Base-by-base conservation (phyloP, 345 rosid genomes). In the Eucalyptus sp. region DNA sequence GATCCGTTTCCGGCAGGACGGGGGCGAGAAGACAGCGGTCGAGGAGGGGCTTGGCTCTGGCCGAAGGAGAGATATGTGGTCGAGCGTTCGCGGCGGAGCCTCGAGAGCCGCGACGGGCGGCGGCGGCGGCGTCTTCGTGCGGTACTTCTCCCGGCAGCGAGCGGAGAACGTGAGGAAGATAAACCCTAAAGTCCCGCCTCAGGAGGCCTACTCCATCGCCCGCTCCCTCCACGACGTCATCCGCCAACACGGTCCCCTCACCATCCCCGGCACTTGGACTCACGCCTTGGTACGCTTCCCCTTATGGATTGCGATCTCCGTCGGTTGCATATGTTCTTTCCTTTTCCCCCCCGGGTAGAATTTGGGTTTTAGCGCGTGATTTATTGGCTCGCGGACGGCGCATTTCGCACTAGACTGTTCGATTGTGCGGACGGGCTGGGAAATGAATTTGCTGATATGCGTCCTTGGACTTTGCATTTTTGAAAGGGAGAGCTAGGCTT, bases 161-260 rank as follows among this genome's bases (percentile, higher is more conserved):
- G 94, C 98, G 31, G 98, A 96, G 87, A 95, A 97, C 89, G 97
- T 97, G 31, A 90, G 98, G 91, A 98, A 96, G 93, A 96, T 97
- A 92, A 98, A 95, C 93, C 99, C 99, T 24, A 97, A 95, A 83
- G 97, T 97, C 79, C 96, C 99, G 33, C 93, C 94, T n/a, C 97
- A 94, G 50, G 97, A 98, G 89, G 99, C 99, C 86, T 91, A 92
- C 86, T 89, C 94, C 88, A 96, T 98, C 44, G 93, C 99, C 46
- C 92, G 92, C 17, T 93, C 94, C 86, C 95, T 98, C 52, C 96
- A 98, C 91, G 91, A 87, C 15, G 89, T 97, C 91, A 91, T 98
- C 88, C 95, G 94, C 93, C 89, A 90, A 68, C 93, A 90, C 16
- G 99, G 99, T 4, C 99, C 99, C 92, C 97, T 97, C 87, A 91